Percentiles rank a stretch among this genome's conserved stretches.
phyloP scores from a whole-genome alignment of 805 yeast species.

The Wickerhamomyces rabaulensis region DNA sequence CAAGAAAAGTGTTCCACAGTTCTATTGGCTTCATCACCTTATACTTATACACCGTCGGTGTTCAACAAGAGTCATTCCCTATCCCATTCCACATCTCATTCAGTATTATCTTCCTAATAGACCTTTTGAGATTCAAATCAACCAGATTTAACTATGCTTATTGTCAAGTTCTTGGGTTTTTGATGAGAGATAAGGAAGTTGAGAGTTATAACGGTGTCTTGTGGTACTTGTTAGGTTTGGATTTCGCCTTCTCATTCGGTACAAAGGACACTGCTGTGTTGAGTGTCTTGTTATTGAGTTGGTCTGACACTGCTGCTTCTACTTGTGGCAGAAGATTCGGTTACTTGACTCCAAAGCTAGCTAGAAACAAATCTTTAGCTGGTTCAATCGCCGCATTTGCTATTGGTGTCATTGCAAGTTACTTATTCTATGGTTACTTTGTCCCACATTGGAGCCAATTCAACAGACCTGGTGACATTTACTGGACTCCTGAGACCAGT shows the following conservation, averaged over 20 bases:
- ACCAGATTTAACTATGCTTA: conserved; percentile 61
- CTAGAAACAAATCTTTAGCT: conserved; percentile 76
- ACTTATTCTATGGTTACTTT: conserved; percentile 65
- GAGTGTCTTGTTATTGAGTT: conserved; percentile 75
- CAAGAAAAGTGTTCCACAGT: conserved; percentile 83
- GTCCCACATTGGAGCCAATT: conserved; percentile 56
- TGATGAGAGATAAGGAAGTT: conserved; percentile 83
- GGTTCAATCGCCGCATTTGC: conserved; percentile 85
- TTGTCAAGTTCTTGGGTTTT: conserved; percentile 63
- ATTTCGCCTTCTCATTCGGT: conserved; percentile 60
- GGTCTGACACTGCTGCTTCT: conserved; percentile 98
- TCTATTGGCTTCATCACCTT: conserved; percentile 83
- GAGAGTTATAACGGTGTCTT: conserved; percentile 75
- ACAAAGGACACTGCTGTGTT: conserved; percentile 79
- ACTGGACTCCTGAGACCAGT: conserved; percentile 64
- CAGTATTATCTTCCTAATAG: conserved; percentile 52
- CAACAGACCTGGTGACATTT: conserved; percentile 51
- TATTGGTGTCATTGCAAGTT: conserved; percentile 64
- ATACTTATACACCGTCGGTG: conserved; percentile 61
- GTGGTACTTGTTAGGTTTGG: conserved; percentile 79
- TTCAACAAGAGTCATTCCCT: conserved; percentile 50
- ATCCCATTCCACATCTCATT: conserved; percentile 55
- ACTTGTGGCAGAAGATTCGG: conserved; percentile 88
- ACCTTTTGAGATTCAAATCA: conserved; percentile 58
- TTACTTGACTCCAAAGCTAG: conserved; percentile 71